Base-by-base conservation (phyloP, 116 monocot genomes). In the Iris pallida region DNA sequence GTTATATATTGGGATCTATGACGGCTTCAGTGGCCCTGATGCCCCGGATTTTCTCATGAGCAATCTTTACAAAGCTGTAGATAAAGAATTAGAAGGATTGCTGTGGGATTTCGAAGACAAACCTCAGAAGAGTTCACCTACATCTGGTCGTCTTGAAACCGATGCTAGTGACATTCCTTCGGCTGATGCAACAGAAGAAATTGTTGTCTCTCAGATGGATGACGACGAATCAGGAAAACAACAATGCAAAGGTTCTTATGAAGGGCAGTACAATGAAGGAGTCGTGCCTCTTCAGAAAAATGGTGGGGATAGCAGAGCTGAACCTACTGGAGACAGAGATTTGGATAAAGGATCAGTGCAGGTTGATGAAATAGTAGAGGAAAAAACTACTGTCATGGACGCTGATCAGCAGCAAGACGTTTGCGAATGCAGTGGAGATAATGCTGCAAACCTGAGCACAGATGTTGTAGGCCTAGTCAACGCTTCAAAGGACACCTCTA, bases 1-100 rank as follows among this genome's bases (percentile, higher is more conserved):
- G 98, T 71, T 98, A 17, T 98, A 86, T 66, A 83, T 98, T 63
- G 98, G 98, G 46, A 98, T 98, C 53, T 98, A 98, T 81, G 98
- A 98, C 73, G 98, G 98, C 47, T 98, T 98, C 67, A 93, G 90
- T 69, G 93, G 93, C 5, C 93, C 93, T 42, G 93, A 98, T 80
- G 98, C 92, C 15, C 98, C 98, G 5, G 98, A 98, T 80, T 98
- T 93, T 67, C 86, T 98, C 53, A 93, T 93, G 93, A 74, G 74
- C 61, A 83, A 98, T 69, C 86, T 98, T 66, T 93, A 98, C 68
- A 89, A 70, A 68, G 90, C 93, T 45, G 90, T 98, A 63, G 88
- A 98, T 78, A 92, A 84, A 69, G 98, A 98, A 73, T 73, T 98
- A 64, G 85, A 98, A 82, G 98, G 98, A 7, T 80, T 98, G 51